These are phyloP conservation scores for Aphanomyces stellatus DNA, from an alignment of 352 stramenopile species.

Conservation along the genomic window DNA sequence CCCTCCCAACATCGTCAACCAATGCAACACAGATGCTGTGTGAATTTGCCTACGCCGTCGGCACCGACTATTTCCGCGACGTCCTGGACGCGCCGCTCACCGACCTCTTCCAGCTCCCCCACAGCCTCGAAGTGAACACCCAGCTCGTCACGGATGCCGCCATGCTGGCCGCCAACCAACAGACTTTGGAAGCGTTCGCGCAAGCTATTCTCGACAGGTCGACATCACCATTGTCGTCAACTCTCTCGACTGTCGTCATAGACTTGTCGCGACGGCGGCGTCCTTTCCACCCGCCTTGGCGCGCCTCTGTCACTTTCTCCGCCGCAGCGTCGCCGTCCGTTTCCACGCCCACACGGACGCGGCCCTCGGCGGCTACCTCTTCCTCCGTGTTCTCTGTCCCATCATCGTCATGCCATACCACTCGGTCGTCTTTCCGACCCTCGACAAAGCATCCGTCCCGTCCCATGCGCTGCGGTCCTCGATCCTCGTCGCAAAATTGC, in stretches of 20 bases:
- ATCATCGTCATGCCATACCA: slow-evolving; percentile 67
- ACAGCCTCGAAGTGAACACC: slow-evolving; percentile 10
- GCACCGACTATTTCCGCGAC: neutral
- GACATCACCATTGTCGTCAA: neutral
- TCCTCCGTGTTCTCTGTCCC: slow-evolving; percentile 69
- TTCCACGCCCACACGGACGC: slow-evolving; percentile 8
- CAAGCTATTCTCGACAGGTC: slow-evolving; percentile 13
- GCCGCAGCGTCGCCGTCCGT: neutral
- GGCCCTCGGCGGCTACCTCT: slow-evolving; percentile 53
- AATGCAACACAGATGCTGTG: neutral
- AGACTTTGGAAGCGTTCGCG: neutral
- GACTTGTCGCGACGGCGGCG: neutral
- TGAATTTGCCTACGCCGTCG: slow-evolving; percentile 8
- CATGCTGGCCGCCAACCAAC: neutral
- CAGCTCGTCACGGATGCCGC: neutral
- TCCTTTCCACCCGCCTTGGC: neutral
- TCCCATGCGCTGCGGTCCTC: slow-evolving; percentile 49
- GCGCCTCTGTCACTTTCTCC: neutral
- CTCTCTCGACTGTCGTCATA: neutral
- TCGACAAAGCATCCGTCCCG: slow-evolving; percentile 21
- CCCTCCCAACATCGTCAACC: neutral
- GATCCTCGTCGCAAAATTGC: slow-evolving; percentile 68
- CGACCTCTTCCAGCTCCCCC: neutral
- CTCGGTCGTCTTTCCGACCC: slow-evolving; percentile 47
- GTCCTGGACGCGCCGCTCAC: neutral